These are phyloP conservation scores for Epichloe sp. DNA, from an alignment of 2,329 filamentous ascomycete species.

Conservation along the genomic window DNA sequence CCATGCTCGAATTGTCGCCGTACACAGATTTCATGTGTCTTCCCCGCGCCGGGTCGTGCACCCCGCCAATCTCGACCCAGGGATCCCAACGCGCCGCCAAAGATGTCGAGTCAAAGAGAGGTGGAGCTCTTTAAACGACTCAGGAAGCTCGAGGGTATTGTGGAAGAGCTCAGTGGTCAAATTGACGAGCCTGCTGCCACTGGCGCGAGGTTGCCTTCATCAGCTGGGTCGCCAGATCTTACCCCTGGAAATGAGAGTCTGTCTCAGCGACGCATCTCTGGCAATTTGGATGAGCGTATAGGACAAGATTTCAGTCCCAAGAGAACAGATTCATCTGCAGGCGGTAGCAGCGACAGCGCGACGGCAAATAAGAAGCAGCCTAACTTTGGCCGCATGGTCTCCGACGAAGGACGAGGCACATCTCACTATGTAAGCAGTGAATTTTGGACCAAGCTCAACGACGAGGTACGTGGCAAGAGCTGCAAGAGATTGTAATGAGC, in stretches of 20 bases:
- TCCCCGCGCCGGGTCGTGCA: constrained; percentile 60
- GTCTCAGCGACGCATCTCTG: constrained; percentile 4
- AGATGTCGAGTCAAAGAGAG: constrained; percentile 48
- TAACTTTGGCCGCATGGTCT: constrained; percentile 54
- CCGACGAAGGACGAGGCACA: constrained; percentile 55
- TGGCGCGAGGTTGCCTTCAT: constrained; percentile 17
- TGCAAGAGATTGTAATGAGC: not conserved
- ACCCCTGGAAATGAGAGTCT: constrained; percentile 3
- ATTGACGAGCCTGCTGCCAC: constrained; percentile 36
- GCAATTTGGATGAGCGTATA: constrained; percentile 5
- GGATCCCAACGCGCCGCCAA: constrained; percentile 48
- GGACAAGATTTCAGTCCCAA: constrained; percentile 11
- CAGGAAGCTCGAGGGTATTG: constrained; percentile 62
- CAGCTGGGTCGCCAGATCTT: constrained; percentile 18
- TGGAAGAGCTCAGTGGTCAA: constrained; percentile 54
- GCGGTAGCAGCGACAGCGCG: constrained; percentile 20
- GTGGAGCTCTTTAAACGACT: constrained; percentile 59
- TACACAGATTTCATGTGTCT: constrained; percentile 58
- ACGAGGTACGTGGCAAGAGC: constrained; percentile 40
- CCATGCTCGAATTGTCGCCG: constrained; percentile 64
- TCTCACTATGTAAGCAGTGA: constrained; percentile 64
- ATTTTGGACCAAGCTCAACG: constrained; percentile 64
- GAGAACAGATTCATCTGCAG: constrained; percentile 15
- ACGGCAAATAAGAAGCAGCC: constrained; percentile 20
- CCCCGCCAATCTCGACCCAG: constrained; percentile 54